These are phyloP conservation scores for Haplosporangium sp. DNA, from an alignment of 371 early-diverging fungal genomes.

Conservation along the genomic window DNA sequence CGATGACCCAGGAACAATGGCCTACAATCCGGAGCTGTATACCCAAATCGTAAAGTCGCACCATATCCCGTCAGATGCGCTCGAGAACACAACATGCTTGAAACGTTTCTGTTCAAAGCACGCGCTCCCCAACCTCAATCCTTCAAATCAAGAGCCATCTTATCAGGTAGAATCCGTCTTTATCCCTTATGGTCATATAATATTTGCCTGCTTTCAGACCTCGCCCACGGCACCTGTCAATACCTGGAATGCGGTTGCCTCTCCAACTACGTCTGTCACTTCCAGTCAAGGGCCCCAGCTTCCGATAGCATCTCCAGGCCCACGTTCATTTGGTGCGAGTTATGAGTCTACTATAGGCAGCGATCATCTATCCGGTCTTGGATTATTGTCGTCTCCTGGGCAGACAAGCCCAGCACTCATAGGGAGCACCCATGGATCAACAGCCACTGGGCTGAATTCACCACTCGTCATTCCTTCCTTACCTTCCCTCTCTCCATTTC, in stretches of 20 bases:
- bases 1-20: slow-evolving; percentile 24
- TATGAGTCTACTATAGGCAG: slow-evolving; percentile 15
- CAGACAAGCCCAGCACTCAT: slow-evolving; percentile 19
- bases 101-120: slow-evolving; percentile 55
- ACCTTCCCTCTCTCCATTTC: slow-evolving; percentile 48
- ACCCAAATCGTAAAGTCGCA: slow-evolving; percentile 56
- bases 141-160: slow-evolving; percentile 33
- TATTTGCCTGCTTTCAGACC: slow-evolving; percentile 59
- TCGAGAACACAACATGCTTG: slow-evolving; percentile 52
- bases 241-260: slow-evolving; percentile 20
- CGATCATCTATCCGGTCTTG: slow-evolving; percentile 36
- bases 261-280: slow-evolving; percentile 19
- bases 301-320: slow-evolving; percentile 18
- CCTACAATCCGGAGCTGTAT: slow-evolving; percentile 55
- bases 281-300: slow-evolving; percentile 23
- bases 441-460: slow-evolving; percentile 29
- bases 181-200: slow-evolving; percentile 58
- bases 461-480: slow-evolving; percentile 50
- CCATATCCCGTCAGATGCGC: slow-evolving; percentile 52
- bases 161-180: slow-evolving; percentile 58
- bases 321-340: slow-evolving; percentile 15
- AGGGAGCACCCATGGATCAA: slow-evolving; percentile 17
- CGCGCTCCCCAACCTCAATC: slow-evolving; percentile 26
- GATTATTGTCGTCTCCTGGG: slow-evolving; percentile 28
- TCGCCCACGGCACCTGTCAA: slow-evolving; percentile 39